Percentiles rank a stretch among this genome's conserved stretches.
Conservation (phyloP, 108 stramenopile genomes). For the Aurantiochytrium sp. region DNA sequence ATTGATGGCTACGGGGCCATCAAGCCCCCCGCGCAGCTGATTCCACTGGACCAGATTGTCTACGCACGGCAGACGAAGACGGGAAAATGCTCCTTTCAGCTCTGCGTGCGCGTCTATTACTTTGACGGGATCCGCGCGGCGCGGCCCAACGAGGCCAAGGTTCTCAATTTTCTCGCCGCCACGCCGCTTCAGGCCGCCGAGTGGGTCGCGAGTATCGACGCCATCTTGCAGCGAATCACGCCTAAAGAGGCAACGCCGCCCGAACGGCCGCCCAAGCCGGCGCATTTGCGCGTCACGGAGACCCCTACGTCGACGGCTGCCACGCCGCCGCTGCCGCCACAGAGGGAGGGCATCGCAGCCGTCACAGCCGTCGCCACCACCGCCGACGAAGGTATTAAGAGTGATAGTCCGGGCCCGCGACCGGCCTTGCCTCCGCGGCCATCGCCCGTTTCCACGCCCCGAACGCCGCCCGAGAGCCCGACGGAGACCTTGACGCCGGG, state of each 20-base stretch:
- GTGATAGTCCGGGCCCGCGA: too few species aligned
- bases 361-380: too few species aligned
- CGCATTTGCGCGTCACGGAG: not conserved
- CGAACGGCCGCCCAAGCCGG: not conserved
- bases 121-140: not conserved
- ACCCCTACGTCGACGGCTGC: too few species aligned
- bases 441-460: too few species aligned
- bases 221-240: not conserved
- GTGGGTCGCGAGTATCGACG: not conserved
- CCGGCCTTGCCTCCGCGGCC: too few species aligned
- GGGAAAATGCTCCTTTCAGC: not conserved
- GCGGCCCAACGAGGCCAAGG: not conserved
- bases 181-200: not conserved
- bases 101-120: not conserved
- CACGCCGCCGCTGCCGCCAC: too few species aligned
- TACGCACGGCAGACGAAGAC: not conserved
- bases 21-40: not conserved
- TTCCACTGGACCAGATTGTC: not conserved
- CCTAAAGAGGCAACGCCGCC: not conserved
- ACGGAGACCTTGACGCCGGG: too few species aligned
- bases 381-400: too few species aligned
- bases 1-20: constrained; percentile 22
- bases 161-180: not conserved
- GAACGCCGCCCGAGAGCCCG: too few species aligned
- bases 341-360: too few species aligned